Conservation (phyloP, 2,329 filamentous ascomycete genomes). For the Penicillium sp. region DNA sequence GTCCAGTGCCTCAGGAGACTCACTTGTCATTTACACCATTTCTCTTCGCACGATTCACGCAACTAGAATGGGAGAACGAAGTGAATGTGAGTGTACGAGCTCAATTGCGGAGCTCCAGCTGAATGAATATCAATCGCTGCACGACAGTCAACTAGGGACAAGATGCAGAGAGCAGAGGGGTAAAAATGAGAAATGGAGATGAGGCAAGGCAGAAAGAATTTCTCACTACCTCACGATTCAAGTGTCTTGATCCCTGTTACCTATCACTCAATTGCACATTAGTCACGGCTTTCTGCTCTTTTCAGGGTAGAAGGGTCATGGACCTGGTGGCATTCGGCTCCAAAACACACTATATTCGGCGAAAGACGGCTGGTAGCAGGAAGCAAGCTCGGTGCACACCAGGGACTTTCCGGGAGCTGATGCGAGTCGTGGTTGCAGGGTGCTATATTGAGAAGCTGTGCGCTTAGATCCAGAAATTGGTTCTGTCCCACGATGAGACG, state of each 20-base stretch:
- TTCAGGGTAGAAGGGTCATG: neutral
- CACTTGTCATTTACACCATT: too few species aligned
- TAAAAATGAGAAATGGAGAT: neutral
- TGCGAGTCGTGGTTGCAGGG: slow-evolving; percentile 8
- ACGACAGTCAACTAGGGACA: neutral
- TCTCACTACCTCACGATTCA: slow-evolving; percentile 5
- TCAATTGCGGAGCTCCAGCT: neutral
- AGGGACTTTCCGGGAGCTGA: slow-evolving; percentile 7
- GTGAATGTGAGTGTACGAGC: neutral
- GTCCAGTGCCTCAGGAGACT: too few species aligned
- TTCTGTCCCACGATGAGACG: slow-evolving; percentile 16
- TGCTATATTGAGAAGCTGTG: slow-evolving; percentile 19
- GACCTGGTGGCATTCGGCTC: slow-evolving; percentile 1
- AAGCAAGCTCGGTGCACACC: slow-evolving; percentile 7
- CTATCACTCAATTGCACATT: slow-evolving; percentile 6
- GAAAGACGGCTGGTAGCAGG: slow-evolving; percentile 18
- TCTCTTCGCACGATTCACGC: too few species aligned
- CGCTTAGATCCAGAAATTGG: slow-evolving; percentile 13
- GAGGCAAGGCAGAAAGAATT: neutral
- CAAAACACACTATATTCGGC: slow-evolving; percentile 19
- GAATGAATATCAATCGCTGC: neutral
- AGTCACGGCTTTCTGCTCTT: neutral
- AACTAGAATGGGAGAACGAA: too few species aligned
- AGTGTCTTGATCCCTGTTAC: slow-evolving; percentile 1
- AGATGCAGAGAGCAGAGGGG: neutral